Conservation (phyloP, 768 basidiomycete genomes). For the Trametes maxima region DNA sequence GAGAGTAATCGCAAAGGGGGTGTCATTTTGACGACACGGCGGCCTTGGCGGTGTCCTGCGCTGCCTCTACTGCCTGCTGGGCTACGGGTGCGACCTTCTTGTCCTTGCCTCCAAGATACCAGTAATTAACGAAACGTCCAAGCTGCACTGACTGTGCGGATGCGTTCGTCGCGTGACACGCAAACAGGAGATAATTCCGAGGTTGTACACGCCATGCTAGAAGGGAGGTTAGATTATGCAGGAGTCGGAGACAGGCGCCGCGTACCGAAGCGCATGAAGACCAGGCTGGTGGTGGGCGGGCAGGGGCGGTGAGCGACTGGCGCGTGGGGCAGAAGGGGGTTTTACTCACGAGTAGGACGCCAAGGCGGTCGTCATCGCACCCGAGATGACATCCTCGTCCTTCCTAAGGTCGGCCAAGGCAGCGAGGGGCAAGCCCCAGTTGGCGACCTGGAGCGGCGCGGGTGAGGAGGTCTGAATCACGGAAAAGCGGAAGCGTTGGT, state of each 20-base stretch:
- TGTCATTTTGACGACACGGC: conserved; percentile 29
- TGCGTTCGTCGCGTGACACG: conserved; percentile 90
- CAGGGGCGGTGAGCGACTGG: neutral
- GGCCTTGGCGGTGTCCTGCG: conserved; percentile 42
- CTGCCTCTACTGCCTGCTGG: conserved; percentile 52
- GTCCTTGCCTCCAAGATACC: conserved; percentile 88
- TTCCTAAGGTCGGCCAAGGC: conserved; percentile 89
- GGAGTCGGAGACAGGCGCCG: neutral
- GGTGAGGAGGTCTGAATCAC: conserved; percentile 7
- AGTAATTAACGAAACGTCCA: conserved; percentile 85
- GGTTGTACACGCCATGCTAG: conserved; percentile 94
- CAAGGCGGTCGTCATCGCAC: conserved; percentile 93
- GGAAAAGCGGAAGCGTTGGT: neutral
- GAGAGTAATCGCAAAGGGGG: neutral
- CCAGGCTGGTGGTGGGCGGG: conserved; percentile 42
- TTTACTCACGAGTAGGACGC: conserved; percentile 86
- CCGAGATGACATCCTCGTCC: conserved; percentile 96
- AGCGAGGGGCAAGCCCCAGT: conserved; percentile 97
- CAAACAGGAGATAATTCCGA: conserved; percentile 94
- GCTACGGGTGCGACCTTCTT: conserved; percentile 34
- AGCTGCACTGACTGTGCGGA: conserved; percentile 86
- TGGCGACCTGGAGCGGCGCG: conserved; percentile 72
- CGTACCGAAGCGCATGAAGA: conserved; percentile 95
- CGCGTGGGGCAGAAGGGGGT: neutral
- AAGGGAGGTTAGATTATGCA: neutral